Conservation (phyloP, 805 yeast species). For the Ogataea paraovalis region DNA sequence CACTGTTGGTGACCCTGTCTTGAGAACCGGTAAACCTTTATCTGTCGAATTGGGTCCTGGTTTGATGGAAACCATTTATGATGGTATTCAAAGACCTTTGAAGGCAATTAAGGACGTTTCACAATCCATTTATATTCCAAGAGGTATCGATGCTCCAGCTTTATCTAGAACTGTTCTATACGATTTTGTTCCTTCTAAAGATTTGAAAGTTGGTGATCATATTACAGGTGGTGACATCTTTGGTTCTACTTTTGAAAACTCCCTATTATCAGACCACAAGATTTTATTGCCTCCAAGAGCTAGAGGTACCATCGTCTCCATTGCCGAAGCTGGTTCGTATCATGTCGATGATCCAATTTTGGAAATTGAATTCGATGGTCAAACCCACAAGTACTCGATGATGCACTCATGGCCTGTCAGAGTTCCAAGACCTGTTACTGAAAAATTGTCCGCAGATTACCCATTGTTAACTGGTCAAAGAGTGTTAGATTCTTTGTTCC, state of each 20-base stretch:
- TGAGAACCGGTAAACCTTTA: constrained; percentile 97
- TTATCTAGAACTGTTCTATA: constrained; percentile 75
- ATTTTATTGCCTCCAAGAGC: constrained; percentile 97
- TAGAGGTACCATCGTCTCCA: constrained; percentile 89
- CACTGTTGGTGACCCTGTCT: constrained; percentile 97
- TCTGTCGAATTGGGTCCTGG: constrained; percentile 99
- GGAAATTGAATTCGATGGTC: constrained; percentile 94
- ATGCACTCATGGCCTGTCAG: constrained; percentile 99
- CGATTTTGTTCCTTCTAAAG: constrained; percentile 72
- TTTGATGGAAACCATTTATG: constrained; percentile 97
- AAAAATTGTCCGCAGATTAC: constrained; percentile 86
- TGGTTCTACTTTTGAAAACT: constrained; percentile 92
- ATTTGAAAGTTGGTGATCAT: constrained; percentile 90
- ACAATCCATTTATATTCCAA: constrained; percentile 93
- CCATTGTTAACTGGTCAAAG: constrained; percentile 98
- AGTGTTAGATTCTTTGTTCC: constrained; percentile 95
- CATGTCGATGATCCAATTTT: constrained; percentile 83
- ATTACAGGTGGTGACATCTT: constrained; percentile 97
- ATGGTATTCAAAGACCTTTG: constrained; percentile 99
- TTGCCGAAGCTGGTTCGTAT: constrained; percentile 89
- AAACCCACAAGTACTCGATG: constrained; percentile 77
- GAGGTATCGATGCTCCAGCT: constrained; percentile 98
- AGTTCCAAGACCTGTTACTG: constrained; percentile 98
- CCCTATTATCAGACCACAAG: constrained; percentile 87
- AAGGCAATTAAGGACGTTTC: constrained; percentile 85